Base-by-base conservation (phyloP, 306 rosid genomes). In the Aeschynomene evenia region DNA sequence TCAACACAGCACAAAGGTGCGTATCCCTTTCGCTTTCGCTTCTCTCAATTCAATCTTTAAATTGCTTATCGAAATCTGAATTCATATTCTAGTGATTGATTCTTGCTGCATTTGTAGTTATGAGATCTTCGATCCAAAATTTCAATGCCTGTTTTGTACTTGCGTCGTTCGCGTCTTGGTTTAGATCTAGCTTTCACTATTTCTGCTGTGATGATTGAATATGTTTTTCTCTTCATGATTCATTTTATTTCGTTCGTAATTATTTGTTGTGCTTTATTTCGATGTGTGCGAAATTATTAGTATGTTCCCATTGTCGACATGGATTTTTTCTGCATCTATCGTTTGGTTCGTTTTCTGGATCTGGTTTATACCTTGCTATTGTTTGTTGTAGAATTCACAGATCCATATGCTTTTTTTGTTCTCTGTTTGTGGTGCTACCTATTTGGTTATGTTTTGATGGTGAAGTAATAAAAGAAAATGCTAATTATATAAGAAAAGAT, bases 91-190 rank as follows among this genome's bases (percentile, higher is more conserved):
- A 28, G 1, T 23, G 9, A 16, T 12, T 50, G 4, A 37, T 62
- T 12, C n/a, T 40, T 12, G 11, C 20, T 28, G 8, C 36, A 49
- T 51, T 48, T 26, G 3, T 29, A 16, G 12, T 59, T 8, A 4
- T 72, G 23, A 62, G 68, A 81, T 71, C 60, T 59, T 66, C 8
- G 52, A 76, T 76, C 75, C 62, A 31, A 55, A 71, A 56, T 68
- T 29, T 39, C 23, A 62, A 55, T 67, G 61, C 23, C 23, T 28
- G 55, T 45, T 16, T 63, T 12, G 3, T 54, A 34, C 36, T 20
- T 58, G 50, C 14, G 15, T 54, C 5, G 34, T 16, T 66, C 16
- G 61, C 22, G 43, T 70, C 49, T 14, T 16, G 2, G 5, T 71
- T 59, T 55, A 34, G 73, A 66, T 77, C 82, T 54, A 26, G 29